Base-by-base conservation (phyloP, 2,329 filamentous ascomycete genomes). In the Pezicula rhizophila region DNA sequence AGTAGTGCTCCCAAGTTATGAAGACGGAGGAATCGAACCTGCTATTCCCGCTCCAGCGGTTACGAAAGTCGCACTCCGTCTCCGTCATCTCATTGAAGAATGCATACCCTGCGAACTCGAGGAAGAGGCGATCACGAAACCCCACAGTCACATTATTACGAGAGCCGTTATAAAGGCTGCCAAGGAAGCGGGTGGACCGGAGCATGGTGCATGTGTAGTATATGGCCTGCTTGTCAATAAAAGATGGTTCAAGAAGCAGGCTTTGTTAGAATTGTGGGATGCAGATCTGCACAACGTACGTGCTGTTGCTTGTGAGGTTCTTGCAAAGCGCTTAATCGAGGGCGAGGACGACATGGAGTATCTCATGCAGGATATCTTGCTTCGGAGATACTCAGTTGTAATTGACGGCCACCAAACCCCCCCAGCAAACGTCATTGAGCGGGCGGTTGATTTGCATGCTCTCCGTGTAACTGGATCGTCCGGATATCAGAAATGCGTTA, bases 401-500 rank as follows among this genome's bases (percentile, higher is more conserved):
- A 68, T 87, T 37, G 78, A 92, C 54, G 83, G 81, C 38, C 75
- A 85, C 55, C 75, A 85, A 38, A 90, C 89, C 0, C 71, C 77
- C 1, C 87, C 92, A 0, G 78, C 85, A 54, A 99, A 97, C 62
- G 93, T 89, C 18, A 84, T 99, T 51, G 93, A 99, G 67, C 88
- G 89, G 61, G 89, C 93, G 0, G 90, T 97, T 33, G 93, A 99
- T 61, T 71, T 97, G 23, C 93, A 99, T 65, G 89, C 92, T 1
- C 74, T 97, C 41, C 77, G 80, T 12, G 83, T 99, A 42, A 97
- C 97, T 53, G 89, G 89, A 2, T 92, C 87, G 1, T 90, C 89
- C 0, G 92, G 93, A 23, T 99, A 97, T 66, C 93, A 63, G 57
- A 96, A 95, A 70, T 97, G 92, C 64, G 89, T 97, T 61, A 81